Evolutionary conservation across 768 basidiomycete genomes (phyloP).

Genomic region (Rhodotorula toruloides): DNA sequence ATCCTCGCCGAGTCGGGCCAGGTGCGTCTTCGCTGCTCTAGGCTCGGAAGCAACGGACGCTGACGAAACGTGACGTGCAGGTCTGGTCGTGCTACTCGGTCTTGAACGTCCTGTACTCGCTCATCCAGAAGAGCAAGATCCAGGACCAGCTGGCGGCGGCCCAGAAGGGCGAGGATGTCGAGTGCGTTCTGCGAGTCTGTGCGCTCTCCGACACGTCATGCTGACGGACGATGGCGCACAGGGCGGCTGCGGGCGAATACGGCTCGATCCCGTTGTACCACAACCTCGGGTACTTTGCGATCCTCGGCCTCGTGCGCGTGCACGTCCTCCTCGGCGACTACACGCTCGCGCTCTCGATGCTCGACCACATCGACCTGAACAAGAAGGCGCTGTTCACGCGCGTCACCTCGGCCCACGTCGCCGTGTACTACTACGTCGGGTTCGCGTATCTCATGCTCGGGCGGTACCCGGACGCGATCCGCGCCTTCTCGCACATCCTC

Average conservation of each 20-base stretch:
- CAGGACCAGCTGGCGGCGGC: constrained; percentile 85
- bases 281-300: constrained; percentile 92
- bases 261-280: constrained; percentile 83
- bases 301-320: constrained; percentile 89
- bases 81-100: constrained; percentile 99
- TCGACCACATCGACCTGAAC: constrained; percentile 88
- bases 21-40: constrained; percentile 44
- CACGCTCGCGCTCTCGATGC: constrained; percentile 85
- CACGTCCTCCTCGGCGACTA: constrained; percentile 95
- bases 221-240: background rate
- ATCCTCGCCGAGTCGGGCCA: constrained; percentile 73
- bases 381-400: constrained; percentile 59
- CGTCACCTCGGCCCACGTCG: constrained; percentile 93
- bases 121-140: constrained; percentile 94
- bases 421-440: constrained; percentile 90
- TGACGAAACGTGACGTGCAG: constrained; percentile 47
- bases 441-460: constrained; percentile 93
- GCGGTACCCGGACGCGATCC: constrained; percentile 90
- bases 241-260: constrained; percentile 80
- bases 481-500: constrained; percentile 76
- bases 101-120: constrained; percentile 93
- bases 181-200: constrained; percentile 44
- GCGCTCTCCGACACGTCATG: background rate
- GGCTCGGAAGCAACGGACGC: constrained; percentile 14
- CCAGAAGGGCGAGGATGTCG: constrained; percentile 67